Percentiles rank a stretch among this genome's conserved stretches.
These are phyloP conservation scores for Lobosporangium transversale DNA, from an alignment of 192 early-diverging fungal genomes.

Conservation along the genomic window DNA sequence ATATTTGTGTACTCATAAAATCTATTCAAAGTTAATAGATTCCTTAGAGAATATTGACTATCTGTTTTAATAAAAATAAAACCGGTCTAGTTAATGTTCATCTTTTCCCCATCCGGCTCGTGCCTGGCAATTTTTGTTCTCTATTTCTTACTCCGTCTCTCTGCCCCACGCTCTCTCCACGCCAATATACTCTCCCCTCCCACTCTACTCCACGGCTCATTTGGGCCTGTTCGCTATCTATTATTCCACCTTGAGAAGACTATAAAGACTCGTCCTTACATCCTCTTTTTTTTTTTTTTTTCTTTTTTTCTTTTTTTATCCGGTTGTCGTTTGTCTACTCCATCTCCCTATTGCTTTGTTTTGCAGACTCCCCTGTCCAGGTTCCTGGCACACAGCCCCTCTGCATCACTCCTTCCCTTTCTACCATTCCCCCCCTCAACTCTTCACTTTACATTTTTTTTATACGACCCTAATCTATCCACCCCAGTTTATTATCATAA, in stretches of 20 bases:
- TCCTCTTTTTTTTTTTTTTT: slow-evolving; percentile 3
- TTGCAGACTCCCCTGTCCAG: slow-evolving; percentile 5
- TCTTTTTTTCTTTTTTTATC: slow-evolving; percentile 19
- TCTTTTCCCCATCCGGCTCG: neutral
- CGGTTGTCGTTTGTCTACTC: slow-evolving; percentile 28
- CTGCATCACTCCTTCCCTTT: neutral
- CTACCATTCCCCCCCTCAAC: too few species aligned
- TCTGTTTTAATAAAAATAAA: too few species aligned
- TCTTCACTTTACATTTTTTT: too few species aligned
- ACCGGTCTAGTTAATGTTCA: too few species aligned
- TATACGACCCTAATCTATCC: too few species aligned
- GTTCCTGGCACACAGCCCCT: too few species aligned
- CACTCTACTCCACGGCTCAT: slow-evolving; percentile 34
- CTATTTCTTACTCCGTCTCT: neutral
- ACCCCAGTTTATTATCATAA: too few species aligned
- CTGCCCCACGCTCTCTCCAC: neutral
- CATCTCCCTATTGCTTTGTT: slow-evolving; percentile 8
- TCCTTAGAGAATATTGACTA: too few species aligned
- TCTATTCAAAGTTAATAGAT: too few species aligned
- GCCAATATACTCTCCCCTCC: too few species aligned
- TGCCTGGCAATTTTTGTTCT: neutral
- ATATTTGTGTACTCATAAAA: neutral
- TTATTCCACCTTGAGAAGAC: neutral
- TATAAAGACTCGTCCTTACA: neutral
- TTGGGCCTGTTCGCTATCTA: neutral